A percentile compares a stretch with the other conserved stretches of the same genome.
phyloP scores from a whole-genome alignment of 768 basidiomycete species.

The Nevesoporus exiguus region DNA sequence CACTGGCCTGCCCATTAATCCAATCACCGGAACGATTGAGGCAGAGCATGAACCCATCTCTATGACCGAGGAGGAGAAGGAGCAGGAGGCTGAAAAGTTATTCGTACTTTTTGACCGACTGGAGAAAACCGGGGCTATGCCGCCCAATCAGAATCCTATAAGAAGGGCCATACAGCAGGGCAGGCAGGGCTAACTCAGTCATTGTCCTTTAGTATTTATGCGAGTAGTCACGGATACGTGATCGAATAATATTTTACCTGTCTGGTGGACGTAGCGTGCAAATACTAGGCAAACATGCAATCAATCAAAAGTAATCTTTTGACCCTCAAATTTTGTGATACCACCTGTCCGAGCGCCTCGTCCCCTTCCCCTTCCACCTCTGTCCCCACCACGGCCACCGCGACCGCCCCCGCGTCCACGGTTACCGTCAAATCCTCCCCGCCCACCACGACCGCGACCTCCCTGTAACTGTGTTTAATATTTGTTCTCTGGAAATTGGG shows the following conservation, averaged over 20 bases:
- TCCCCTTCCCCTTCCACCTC: conserved; percentile 33
- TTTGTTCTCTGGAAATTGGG: neutral
- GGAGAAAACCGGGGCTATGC: conserved; percentile 69
- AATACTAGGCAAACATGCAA: neutral
- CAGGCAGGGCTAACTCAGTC: conserved; percentile 7
- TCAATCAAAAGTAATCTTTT: conserved; percentile 46
- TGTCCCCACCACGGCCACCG: conserved; percentile 36
- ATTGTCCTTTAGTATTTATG: neutral
- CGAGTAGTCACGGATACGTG: neutral
- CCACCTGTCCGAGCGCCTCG: conserved; percentile 52
- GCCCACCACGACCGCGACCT: conserved; percentile 34
- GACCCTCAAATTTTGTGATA: conserved; percentile 48
- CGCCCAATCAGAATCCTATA: conserved; percentile 65
- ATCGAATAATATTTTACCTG: neutral
- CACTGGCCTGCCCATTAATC: conserved; percentile 58
- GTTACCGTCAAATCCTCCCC: conserved; percentile 23
- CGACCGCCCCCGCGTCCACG: conserved; percentile 27
- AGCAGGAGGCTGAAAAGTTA: conserved; percentile 86
- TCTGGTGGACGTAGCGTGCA: neutral
- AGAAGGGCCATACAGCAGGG: conserved; percentile 56
- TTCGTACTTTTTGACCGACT: conserved; percentile 90
- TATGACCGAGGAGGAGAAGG: conserved; percentile 97
- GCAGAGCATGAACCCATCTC: conserved; percentile 38
- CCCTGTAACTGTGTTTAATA: conserved; percentile 16
- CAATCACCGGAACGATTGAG: conserved; percentile 78